Conservation (phyloP, 2,329 filamentous ascomycete species). For the Allantophomopsis cytisporea region DNA sequence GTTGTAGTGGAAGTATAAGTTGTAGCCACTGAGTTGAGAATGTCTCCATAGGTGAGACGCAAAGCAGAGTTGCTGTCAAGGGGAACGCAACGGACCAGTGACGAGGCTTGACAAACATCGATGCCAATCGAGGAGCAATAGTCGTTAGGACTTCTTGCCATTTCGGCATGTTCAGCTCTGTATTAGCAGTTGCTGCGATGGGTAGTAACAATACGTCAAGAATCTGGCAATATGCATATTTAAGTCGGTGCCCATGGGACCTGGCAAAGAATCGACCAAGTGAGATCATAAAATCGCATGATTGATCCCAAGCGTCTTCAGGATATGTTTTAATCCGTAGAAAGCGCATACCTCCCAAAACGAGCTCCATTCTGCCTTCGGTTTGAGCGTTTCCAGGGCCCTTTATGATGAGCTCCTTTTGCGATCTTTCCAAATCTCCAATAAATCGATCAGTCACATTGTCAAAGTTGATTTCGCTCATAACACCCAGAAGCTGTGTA, state of each 20-base stretch:
- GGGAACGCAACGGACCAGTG: constrained; percentile 89
- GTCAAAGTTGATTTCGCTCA: constrained; percentile 85
- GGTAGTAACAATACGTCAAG: constrained; percentile 78
- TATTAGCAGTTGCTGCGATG: constrained; percentile 67
- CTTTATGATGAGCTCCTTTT: constrained; percentile 64
- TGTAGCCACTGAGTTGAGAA: constrained; percentile 83
- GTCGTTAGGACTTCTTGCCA: constrained; percentile 79
- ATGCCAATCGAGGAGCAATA: constrained; percentile 63
- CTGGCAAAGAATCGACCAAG: constrained; percentile 72
- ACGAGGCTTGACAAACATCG: constrained; percentile 81
- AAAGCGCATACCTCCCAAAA: constrained; percentile 86
- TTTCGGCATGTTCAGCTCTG: constrained; percentile 65
- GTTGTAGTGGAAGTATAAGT: constrained; percentile 62
- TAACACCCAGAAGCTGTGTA: constrained; percentile 81
- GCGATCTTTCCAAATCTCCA: constrained; percentile 62
- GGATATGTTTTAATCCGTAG: constrained; percentile 63
- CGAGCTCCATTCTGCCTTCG: constrained; percentile 74
- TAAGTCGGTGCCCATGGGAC: constrained; percentile 79
- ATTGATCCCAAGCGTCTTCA: constrained; percentile 66
- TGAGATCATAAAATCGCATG: constrained; percentile 77
- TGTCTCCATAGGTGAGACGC: constrained; percentile 71
- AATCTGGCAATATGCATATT: constrained; percentile 88
- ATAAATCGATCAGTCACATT: constrained; percentile 76
- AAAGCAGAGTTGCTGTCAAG: constrained; percentile 74
- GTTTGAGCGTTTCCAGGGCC: constrained; percentile 51